These are phyloP conservation scores for Gossypium lobatum DNA, from an alignment of 441 rosid genomes.

Conservation along the genomic window DNA sequence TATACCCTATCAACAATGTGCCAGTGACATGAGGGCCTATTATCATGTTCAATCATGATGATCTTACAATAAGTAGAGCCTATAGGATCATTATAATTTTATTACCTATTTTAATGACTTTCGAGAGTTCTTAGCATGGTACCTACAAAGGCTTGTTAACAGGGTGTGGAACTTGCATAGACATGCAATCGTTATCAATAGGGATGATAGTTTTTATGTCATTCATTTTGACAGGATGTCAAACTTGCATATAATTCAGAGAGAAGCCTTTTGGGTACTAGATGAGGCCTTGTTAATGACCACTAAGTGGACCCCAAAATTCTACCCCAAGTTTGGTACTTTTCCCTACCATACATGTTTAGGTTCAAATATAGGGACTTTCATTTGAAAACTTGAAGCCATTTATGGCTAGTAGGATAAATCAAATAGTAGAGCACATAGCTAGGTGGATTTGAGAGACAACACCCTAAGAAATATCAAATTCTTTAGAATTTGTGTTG, in stretches of 20 bases:
- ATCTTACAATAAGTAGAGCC: too few relatives aligned
- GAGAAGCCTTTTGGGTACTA: background rate
- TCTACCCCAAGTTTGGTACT: background rate
- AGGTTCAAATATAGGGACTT: background rate
- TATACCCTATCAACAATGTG: background rate
- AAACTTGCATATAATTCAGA: background rate
- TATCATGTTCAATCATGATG: background rate
- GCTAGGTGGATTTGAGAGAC: background rate
- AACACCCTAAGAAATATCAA: background rate
- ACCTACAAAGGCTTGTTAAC: background rate
- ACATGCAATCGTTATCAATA: too few relatives aligned
- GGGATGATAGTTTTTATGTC: background rate
- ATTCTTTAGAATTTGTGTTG: background rate
- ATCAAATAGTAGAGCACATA: background rate
- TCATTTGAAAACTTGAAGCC: background rate
- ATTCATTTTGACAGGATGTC: background rate
- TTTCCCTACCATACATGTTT: background rate
- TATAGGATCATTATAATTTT: too few relatives aligned
- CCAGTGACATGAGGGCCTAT: background rate
- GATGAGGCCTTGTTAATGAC: background rate
- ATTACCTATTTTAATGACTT: background rate
- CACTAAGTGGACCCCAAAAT: background rate
- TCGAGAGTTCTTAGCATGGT: background rate
- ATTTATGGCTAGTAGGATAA: background rate
- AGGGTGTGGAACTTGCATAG: background rate